Evolutionary conservation across 345 rosid genomes (phyloP).

Genomic region (Durio zibethinus): DNA sequence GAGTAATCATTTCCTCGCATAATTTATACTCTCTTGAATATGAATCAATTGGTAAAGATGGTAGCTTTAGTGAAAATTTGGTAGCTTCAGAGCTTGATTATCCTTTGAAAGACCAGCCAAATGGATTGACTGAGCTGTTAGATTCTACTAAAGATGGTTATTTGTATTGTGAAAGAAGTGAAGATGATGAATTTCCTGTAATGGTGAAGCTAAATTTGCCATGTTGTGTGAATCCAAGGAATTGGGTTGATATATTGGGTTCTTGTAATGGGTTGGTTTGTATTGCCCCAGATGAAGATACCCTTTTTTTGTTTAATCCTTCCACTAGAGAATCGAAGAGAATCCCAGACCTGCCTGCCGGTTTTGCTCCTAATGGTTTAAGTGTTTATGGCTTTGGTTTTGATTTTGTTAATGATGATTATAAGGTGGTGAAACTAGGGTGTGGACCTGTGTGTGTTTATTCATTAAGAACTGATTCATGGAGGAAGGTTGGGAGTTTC

Average conservation of each 20-base stretch:
- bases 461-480: constrained; percentile 32
- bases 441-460: constrained; percentile 27
- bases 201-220: constrained; percentile 26
- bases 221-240: constrained; percentile 3
- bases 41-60: constrained; percentile 7
- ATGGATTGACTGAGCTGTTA: constrained; percentile 11
- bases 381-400: constrained; percentile 37
- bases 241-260: constrained; percentile 30
- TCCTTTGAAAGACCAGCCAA: constrained; percentile 14
- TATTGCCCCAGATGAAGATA: constrained; percentile 28
- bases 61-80: constrained; percentile 14
- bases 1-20: constrained; percentile 10
- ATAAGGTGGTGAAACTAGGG: constrained; percentile 27
- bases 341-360: constrained; percentile 14
- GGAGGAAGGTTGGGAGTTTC: constrained; percentile 24
- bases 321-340: constrained; percentile 41
- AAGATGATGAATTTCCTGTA: constrained; percentile 29
- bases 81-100: constrained; percentile 24
- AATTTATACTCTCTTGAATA: constrained; percentile 19
- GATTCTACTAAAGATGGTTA: constrained; percentile 16
- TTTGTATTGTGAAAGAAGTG: constrained; percentile 19
- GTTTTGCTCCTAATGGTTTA: background rate
- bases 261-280: constrained; percentile 48
- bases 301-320: constrained; percentile 43
- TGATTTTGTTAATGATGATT: constrained; percentile 31